Evolutionary conservation across 2,329 filamentous ascomycete species (phyloP), one percentile per base, ranked within the genome.

Genomic region (Colletotrichum chrysophilum): DNA sequence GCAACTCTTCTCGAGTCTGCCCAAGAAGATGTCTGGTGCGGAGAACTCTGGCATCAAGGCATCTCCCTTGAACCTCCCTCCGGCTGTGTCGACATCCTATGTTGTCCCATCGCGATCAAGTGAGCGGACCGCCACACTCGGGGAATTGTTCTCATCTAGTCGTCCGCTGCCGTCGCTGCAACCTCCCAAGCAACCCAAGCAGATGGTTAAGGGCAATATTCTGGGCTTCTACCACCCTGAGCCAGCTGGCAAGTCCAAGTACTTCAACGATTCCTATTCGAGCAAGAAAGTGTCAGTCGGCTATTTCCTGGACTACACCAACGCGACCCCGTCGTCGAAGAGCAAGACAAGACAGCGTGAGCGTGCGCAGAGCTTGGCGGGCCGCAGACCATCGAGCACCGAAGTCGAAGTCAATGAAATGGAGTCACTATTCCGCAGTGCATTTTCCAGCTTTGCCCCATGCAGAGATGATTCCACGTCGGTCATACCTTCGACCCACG

Each of bases 1-100:
- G 79, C 94, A 96, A 76, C 87, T 98, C 5, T 98, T 97, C 83
- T 98, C 96, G 5, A 98, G 96, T 83, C 87, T 98, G 66, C 94
- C 85, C 10, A 85, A 84, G 64, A 86, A 89, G 13, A 85, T 95
- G 12, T 89, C 91, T 67, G 93, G 95, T 80, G 88, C 89, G 48
- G 90, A 87, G 24, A 28, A 18, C 13, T 70, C 66, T 16, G 28
- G n/a, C 26, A 52, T 34, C 67, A 70, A 61, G 24, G 34, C 32
- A 13, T 43, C 66, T 7, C 43, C 61, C 3, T 34, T 66, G 9
- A 67, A 65, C 24, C 86, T 98, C 30, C 96, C 96, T 0, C 93
- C 92, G 74, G 95, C 95, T 48, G 91, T 98, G 56, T 91, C 91
- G 24, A 89, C 92, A 7, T 94, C 93, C 4, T 92, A 93, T 77